Evolutionary conservation across 148 eudicot genomes (phyloP).

Genomic region (Cornus suecica): DNA sequence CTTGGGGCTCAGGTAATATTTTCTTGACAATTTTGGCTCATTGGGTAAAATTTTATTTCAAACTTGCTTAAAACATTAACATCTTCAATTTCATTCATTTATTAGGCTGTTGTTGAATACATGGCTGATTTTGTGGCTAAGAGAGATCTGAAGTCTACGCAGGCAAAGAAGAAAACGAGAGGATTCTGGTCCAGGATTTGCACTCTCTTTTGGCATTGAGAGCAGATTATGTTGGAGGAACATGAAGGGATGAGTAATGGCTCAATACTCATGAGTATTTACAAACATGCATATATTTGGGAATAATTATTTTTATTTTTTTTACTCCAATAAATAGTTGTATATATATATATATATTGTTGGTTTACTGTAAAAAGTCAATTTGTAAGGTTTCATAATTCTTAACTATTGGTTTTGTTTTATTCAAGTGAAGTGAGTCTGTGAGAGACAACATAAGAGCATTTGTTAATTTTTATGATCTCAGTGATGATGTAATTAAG

Average conservation of each 20-base stretch:
- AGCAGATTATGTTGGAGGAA: not conserved
- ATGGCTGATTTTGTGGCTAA: slow-evolving; percentile 46
- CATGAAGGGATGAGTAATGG: not conserved
- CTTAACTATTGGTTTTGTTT: not conserved
- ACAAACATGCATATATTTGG: not conserved
- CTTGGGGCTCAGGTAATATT: slow-evolving; percentile 62
- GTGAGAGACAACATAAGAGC: not conserved
- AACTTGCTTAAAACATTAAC: not conserved
- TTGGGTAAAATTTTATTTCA: not conserved
- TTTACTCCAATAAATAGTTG: not conserved
- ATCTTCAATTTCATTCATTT: not conserved
- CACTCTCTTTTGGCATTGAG: slow-evolving; percentile 31
- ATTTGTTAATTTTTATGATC: not conserved
- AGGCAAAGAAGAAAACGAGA: slow-evolving; percentile 35
- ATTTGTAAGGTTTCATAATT: not conserved
- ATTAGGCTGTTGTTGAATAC: slow-evolving; percentile 63
- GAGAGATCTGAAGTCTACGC: slow-evolving; percentile 24
- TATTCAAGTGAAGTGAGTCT: not conserved
- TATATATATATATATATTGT: too few species aligned
- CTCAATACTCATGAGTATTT: not conserved
- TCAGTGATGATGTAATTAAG: not conserved
- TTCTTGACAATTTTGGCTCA: not conserved
- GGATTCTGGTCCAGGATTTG: slow-evolving; percentile 49
- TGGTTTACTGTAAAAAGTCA: not conserved
- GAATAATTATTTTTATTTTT: not conserved